Conservation (phyloP, 148 eudicot genomes). For the Agrostemma githago region DNA sequence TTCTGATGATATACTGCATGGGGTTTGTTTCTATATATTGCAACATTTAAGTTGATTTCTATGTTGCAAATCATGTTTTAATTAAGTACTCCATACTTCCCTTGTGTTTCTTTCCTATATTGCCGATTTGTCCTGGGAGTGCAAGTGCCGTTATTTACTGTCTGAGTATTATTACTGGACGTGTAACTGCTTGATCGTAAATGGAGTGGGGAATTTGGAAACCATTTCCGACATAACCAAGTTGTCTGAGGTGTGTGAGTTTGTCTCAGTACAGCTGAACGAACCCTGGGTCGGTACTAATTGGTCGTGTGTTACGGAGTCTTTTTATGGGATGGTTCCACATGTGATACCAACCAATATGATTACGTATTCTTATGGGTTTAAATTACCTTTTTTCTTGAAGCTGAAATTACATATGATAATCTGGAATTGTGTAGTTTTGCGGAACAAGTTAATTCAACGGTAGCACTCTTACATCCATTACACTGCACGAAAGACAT, state of each 20-base stretch:
- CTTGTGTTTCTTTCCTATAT: background rate
- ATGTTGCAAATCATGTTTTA: background rate
- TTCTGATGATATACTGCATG: background rate
- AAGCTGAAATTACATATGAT: conserved; percentile 1
- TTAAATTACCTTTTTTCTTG: background rate
- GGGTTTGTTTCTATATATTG: background rate
- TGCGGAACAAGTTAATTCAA: conserved; percentile 58
- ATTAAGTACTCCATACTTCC: background rate
- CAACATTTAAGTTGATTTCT: background rate
- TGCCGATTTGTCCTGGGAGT: background rate
- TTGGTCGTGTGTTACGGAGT: too few relatives aligned
- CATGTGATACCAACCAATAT: too few relatives aligned
- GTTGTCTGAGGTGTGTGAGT: too few relatives aligned
- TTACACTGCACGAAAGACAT: conserved; percentile 79
- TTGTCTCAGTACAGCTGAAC: too few relatives aligned
- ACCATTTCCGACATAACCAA: too few relatives aligned
- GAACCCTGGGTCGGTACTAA: too few relatives aligned
- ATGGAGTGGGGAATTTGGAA: too few relatives aligned
- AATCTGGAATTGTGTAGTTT: conserved; percentile 45
- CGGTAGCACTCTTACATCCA: conserved; percentile 63
- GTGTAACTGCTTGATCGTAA: too few relatives aligned
- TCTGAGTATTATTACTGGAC: too few relatives aligned
- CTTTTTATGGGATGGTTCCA: too few relatives aligned
- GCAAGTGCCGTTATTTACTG: too few relatives aligned
- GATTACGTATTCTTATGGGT: background rate